Conservation (phyloP, 148 eudicot genomes). For the Spergularia bocconei region DNA sequence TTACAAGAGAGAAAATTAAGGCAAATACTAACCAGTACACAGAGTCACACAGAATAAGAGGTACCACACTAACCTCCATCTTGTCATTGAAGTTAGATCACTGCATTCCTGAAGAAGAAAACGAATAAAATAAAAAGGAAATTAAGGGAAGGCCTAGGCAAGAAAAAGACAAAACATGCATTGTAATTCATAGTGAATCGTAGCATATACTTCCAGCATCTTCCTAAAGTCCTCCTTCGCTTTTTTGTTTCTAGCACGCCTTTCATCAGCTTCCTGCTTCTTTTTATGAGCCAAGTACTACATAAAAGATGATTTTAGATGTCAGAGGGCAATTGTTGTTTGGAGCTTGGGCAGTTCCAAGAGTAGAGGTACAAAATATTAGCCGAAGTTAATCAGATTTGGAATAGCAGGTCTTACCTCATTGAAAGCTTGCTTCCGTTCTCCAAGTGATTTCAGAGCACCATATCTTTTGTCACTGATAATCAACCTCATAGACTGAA, state of each 20-base stretch:
- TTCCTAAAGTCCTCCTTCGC: slow-evolving; percentile 75
- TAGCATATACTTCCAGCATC: slow-evolving; percentile 72
- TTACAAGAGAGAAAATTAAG: slow-evolving; percentile 5
- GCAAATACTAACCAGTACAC: slow-evolving; percentile 4
- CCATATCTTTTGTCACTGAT: slow-evolving; percentile 92
- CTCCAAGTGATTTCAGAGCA: slow-evolving; percentile 79
- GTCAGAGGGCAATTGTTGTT: slow-evolving; percentile 9
- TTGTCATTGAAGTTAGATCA: slow-evolving; percentile 61
- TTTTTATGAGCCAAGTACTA: slow-evolving; percentile 72
- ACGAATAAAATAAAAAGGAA: slow-evolving; percentile 12
- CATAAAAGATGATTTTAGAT: slow-evolving; percentile 8
- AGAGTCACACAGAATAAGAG: not conserved
- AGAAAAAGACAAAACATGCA: not conserved
- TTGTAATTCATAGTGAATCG: slow-evolving; percentile 8
- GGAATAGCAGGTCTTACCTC: slow-evolving; percentile 50
- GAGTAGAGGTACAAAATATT: not conserved
- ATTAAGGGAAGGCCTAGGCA: slow-evolving; percentile 16
- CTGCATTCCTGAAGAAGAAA: slow-evolving; percentile 60
- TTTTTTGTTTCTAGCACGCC: slow-evolving; percentile 75
- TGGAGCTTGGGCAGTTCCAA: not conserved
- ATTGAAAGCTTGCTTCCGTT: slow-evolving; percentile 82
- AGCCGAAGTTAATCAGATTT: not conserved
- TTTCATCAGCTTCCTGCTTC: slow-evolving; percentile 87
- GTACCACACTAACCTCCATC: slow-evolving; percentile 68
- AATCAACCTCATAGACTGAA: slow-evolving; percentile 81